These are phyloP conservation scores for Alternaria burnsii DNA, from an alignment of 2,329 filamentous ascomycete genomes.

Conservation along the genomic window DNA sequence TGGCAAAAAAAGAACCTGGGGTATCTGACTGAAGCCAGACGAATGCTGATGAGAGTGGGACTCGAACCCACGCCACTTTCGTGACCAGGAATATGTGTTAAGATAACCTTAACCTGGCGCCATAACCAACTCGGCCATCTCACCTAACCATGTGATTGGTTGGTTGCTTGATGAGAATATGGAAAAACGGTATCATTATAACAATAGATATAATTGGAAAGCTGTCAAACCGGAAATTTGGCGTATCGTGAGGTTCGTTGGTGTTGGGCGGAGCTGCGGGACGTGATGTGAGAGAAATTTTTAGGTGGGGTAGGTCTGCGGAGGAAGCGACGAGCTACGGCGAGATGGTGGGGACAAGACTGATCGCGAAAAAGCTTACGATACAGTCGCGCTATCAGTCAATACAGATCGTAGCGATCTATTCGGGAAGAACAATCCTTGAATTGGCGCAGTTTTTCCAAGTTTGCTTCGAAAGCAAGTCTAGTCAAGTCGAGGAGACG, in stretches of 20 bases:
- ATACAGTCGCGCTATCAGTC: no score
- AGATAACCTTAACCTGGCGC: not conserved
- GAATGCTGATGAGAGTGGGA: constrained; percentile 53
- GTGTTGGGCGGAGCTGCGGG: not conserved
- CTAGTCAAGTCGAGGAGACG: no score
- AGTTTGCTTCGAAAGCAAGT: no score
- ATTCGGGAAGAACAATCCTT: no score
- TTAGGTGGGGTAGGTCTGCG: not conserved
- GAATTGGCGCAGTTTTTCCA: no score
- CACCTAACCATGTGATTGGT: not conserved
- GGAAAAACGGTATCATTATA: not conserved
- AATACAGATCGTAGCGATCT: no score
- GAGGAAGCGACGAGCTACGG: no score
- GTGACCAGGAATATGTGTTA: constrained; percentile 43
- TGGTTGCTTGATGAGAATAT: not conserved
- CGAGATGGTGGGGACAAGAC: not conserved
- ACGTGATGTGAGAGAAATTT: not conserved
- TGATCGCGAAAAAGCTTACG: no score
- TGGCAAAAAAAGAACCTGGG: not conserved
- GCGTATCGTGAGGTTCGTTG: no score
- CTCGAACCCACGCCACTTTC: constrained; percentile 53
- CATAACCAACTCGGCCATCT: not conserved
- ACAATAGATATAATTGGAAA: no score
- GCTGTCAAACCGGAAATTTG: no score
- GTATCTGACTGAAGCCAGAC: constrained; percentile 25